Percentiles rank a stretch among this genome's conserved stretches.
Evolutionary conservation across 176 grass and related monocot species (phyloP).

Genomic region (Alloteropsis semialata): DNA sequence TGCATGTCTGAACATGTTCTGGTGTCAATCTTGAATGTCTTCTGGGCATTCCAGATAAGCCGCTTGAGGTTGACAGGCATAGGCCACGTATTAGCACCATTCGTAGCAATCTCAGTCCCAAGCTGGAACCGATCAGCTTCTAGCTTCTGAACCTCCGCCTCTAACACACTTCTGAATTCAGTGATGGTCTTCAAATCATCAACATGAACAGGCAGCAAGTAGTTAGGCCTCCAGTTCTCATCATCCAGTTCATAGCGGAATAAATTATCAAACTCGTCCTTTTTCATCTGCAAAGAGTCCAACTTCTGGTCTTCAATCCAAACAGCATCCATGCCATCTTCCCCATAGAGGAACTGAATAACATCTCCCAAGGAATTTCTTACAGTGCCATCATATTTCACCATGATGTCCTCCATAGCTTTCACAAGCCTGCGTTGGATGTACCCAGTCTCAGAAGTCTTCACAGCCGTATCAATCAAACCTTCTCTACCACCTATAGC

Average conservation of each 20-base stretch:
- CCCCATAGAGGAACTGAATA: conserved; percentile 95
- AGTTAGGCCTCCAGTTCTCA: conserved; percentile 83
- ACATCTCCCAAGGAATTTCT: conserved; percentile 91
- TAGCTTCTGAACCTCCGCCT: conserved; percentile 91
- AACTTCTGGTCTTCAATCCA: conserved; percentile 91
- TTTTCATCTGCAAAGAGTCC: conserved; percentile 96
- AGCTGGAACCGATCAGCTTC: conserved; percentile 86
- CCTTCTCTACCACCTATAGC: conserved; percentile 82
- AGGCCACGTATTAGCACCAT: conserved; percentile 65
- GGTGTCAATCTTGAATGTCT: conserved; percentile 95
- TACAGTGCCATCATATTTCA: conserved; percentile 97
- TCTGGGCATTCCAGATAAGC: conserved; percentile 97
- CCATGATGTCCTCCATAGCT: conserved; percentile 99
- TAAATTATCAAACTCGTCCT: conserved; percentile 58
- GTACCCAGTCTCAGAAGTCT: conserved; percentile 93
- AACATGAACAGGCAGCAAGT: conserved; percentile 81
- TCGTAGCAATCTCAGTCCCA: conserved; percentile 90
- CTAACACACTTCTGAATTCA: conserved; percentile 96
- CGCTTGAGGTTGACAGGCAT: conserved; percentile 95
- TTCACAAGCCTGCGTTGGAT: conserved; percentile 90
- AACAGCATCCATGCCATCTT: conserved; percentile 97
- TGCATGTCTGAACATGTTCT: conserved; percentile 91
- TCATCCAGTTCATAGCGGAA: conserved; percentile 88
- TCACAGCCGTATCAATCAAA: conserved; percentile 83
- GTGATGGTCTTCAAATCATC: conserved; percentile 90